phyloP scores from a whole-genome alignment of 2,329 filamentous ascomycete species.

The Talaromyces sp. region DNA sequence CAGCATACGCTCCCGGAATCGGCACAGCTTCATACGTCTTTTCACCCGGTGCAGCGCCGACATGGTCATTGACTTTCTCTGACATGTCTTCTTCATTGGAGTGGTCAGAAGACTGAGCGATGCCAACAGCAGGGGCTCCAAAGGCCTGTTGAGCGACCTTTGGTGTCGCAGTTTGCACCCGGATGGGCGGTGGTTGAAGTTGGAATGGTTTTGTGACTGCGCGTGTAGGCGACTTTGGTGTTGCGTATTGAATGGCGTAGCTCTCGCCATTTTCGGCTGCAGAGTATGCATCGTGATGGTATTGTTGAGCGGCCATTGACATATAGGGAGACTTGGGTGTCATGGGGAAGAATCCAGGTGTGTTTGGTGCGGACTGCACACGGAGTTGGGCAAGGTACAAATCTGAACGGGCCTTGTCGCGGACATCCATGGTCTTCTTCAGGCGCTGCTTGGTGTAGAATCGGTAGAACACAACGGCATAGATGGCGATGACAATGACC shows the following conservation, averaged over 20 bases:
- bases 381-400: slow-evolving; percentile 87
- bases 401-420: slow-evolving; percentile 90
- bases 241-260: slow-evolving; percentile 51
- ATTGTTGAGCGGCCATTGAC: slow-evolving; percentile 31
- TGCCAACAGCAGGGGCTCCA: slow-evolving; percentile 37
- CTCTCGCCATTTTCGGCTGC: slow-evolving; percentile 54
- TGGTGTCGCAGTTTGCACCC: slow-evolving; percentile 74
- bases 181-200: slow-evolving; percentile 79
- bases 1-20: slow-evolving; percentile 79
- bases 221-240: slow-evolving; percentile 63
- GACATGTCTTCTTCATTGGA: slow-evolving; percentile 29
- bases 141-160: slow-evolving; percentile 65
- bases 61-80: slow-evolving; percentile 61
- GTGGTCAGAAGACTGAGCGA: slow-evolving; percentile 24
- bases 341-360: slow-evolving; percentile 73
- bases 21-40: slow-evolving; percentile 81
- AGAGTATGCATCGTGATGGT: slow-evolving; percentile 44
- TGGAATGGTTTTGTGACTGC: slow-evolving; percentile 65
- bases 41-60: slow-evolving; percentile 72
- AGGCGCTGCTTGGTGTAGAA: slow-evolving; percentile 96
- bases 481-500: slow-evolving; percentile 84
- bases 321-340: slow-evolving; percentile 56
- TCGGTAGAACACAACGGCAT: slow-evolving; percentile 93
- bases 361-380: slow-evolving; percentile 88
- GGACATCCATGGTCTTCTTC: slow-evolving; percentile 92